These are phyloP conservation scores for Mycogone perniciosa DNA, from an alignment of 2,329 filamentous ascomycete genomes.

Conservation along the genomic window DNA sequence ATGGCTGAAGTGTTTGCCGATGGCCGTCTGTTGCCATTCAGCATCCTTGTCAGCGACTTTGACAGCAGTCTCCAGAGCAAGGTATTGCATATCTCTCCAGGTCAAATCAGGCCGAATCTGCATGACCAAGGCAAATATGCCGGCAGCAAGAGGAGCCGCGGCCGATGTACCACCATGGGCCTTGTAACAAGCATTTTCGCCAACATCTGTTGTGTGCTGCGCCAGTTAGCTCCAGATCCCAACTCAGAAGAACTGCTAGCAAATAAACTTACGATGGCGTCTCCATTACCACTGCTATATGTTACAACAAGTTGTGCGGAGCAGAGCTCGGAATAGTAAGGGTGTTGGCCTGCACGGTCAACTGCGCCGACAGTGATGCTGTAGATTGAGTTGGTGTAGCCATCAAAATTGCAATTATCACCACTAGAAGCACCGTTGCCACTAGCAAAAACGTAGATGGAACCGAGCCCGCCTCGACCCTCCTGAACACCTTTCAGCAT, in stretches of 20 bases:
- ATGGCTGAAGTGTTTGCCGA: constrained; percentile 86
- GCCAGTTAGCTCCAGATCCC: constrained; percentile 1
- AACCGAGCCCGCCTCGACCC: constrained; percentile 75
- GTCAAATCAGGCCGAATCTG: constrained; percentile 78
- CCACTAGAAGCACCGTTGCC: constrained; percentile 83
- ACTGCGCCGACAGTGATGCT: constrained; percentile 95
- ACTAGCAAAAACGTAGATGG: constrained; percentile 90
- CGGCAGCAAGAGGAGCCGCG: constrained; percentile 85
- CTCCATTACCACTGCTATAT: constrained; percentile 84
- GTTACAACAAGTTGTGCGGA: constrained; percentile 93
- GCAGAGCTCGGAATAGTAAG: constrained; percentile 94
- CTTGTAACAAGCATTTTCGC: constrained; percentile 68
- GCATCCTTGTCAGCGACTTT: constrained; percentile 63
- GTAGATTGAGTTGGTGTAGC: constrained; percentile 99
- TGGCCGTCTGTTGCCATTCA: constrained; percentile 75
- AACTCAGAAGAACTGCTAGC: neutral
- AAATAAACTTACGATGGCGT: constrained; percentile 61
- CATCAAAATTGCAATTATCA: constrained; percentile 99
- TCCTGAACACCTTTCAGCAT: constrained; percentile 91
- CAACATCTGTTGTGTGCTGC: constrained; percentile 89
- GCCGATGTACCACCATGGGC: constrained; percentile 94
- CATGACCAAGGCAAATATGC: constrained; percentile 83
- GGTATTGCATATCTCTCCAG: constrained; percentile 93
- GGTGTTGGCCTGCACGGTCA: constrained; percentile 78
- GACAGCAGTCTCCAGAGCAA: constrained; percentile 77